A percentile compares a stretch with the other conserved stretches of the same genome.
Evolutionary conservation across 2,329 filamentous ascomycete species (phyloP).

Genomic region (Fusarium verrucosum): DNA sequence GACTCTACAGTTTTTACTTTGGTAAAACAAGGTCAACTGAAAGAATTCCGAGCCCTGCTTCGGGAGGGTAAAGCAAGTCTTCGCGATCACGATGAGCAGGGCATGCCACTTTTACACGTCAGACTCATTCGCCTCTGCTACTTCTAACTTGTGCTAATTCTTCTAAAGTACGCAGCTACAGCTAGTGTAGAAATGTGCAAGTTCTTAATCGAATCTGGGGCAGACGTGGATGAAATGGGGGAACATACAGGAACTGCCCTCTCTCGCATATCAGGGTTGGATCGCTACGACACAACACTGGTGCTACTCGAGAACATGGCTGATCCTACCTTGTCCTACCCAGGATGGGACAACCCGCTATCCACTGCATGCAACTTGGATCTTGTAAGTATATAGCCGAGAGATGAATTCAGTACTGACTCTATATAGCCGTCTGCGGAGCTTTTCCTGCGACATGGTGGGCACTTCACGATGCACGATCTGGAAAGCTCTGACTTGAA

Average conservation of each 20-base stretch:
- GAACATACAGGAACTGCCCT: conserved; percentile 10
- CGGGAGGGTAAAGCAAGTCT: conserved; percentile 13
- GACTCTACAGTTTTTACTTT: background rate
- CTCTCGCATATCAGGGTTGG: background rate
- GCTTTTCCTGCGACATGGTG: conserved; percentile 1
- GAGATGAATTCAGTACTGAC: background rate
- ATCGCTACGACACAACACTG: conserved; percentile 2
- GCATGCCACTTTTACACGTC: conserved; percentile 21
- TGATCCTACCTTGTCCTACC: conserved; percentile 8
- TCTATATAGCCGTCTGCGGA: background rate
- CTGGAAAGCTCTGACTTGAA: conserved; percentile 13
- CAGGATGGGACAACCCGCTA: conserved; percentile 9
- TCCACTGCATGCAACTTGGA: conserved; percentile 7
- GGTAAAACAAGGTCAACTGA: conserved; percentile 1
- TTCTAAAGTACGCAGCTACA: conserved; percentile 3
- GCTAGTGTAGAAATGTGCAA: conserved; percentile 16
- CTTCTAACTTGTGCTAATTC: rapidly evolving
- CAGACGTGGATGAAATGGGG: conserved; percentile 26
- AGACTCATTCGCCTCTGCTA: rapidly evolving
- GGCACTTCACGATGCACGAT: conserved; percentile 1
- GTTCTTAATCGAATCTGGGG: conserved; percentile 23
- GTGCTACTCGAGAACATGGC: conserved; percentile 23
- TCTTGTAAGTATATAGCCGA: background rate
- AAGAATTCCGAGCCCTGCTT: background rate
- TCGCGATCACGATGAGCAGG: conserved; percentile 24